Base-by-base conservation (phyloP, 768 basidiomycete species). In the Tylopilus plumbeoviolaceoides region DNA sequence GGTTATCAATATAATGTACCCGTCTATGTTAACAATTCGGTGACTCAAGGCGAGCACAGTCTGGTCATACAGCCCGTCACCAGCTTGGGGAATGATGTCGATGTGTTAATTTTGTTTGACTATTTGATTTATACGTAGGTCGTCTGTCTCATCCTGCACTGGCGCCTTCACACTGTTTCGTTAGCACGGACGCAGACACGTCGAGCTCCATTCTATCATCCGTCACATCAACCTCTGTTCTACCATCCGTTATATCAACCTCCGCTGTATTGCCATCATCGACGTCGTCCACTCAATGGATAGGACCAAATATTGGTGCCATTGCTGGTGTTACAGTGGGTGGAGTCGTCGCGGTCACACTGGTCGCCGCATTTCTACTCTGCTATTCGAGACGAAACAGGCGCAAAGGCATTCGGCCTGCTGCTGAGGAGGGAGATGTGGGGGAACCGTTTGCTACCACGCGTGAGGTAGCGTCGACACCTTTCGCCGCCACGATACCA, bases 121-220 rank as follows among this genome's bases (percentile, higher is more conserved):
- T 62, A 62, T 43, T 21, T 59, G 5, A 44, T 63, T 44, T 62
- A 63, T 25, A 60, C 53, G 58, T 61, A 21, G 1, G 59, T 51
- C 17, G 20, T 20, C n/a, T 18, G 17, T 50, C 30, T 11, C 30
- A 5, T 5, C 30, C 30, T 11, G 30, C 8, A 3, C 2, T 11
- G 7, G 30, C 8, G 30, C 30, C 2, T 11, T 30, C 30, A 30
- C 10, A 30, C 4, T 30, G 4, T 11, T 30, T 30, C 10, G 8
- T 30, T 1, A 30, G 30, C 30, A 30, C 30, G 30, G 10, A 30
- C 30, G 8, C 30, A 11, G 30, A 30, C 27, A 28, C 27, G 27
- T 28, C 27, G 27, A 28, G 27, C 27, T 28, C 27, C 8, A 8
- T 28, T 28, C 8, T 28, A n/a, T n/a, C n/a, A n/a, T n/a, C n/a